These are phyloP conservation scores for Medicago truncatula DNA, from an alignment of 306 rosid species.

Conservation along the genomic window DNA sequence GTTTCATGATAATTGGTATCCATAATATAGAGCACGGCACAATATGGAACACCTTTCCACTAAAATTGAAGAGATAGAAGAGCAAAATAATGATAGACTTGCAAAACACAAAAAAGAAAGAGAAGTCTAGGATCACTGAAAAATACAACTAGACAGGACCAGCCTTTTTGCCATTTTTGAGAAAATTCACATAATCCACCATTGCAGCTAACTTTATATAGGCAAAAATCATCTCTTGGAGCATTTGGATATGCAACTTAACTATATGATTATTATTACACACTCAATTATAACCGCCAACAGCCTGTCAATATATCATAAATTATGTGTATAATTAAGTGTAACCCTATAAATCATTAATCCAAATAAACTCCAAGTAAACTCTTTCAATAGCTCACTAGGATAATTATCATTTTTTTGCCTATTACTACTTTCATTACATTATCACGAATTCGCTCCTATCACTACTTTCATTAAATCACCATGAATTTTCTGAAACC, in stretches of 20 bases:
- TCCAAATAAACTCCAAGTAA: not conserved
- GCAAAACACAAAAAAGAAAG: too few species aligned
- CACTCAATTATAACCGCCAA: not conserved
- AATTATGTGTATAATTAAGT: not conserved
- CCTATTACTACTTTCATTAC: not conserved
- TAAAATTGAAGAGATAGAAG: too few species aligned
- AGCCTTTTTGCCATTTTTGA: not conserved
- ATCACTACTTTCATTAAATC: not conserved
- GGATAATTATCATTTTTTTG: not conserved
- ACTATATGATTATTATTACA: not conserved
- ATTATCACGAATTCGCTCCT: not conserved
- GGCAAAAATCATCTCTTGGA: not conserved
- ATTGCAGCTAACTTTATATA: not conserved
- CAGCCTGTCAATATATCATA: not conserved
- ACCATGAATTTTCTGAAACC: not conserved
- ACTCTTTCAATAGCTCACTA: not conserved
- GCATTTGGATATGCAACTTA: too few species aligned
- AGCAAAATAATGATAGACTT: too few species aligned
- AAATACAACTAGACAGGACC: not conserved
- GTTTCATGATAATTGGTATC: too few species aligned
- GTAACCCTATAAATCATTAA: too few species aligned
- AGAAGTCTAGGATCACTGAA: not conserved
- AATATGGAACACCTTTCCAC: too few species aligned
- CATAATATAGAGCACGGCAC: too few species aligned
- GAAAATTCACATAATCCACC: not conserved